Base-by-base conservation (phyloP, 192 early-diverging fungal genomes). In the Pilaira anomala region DNA sequence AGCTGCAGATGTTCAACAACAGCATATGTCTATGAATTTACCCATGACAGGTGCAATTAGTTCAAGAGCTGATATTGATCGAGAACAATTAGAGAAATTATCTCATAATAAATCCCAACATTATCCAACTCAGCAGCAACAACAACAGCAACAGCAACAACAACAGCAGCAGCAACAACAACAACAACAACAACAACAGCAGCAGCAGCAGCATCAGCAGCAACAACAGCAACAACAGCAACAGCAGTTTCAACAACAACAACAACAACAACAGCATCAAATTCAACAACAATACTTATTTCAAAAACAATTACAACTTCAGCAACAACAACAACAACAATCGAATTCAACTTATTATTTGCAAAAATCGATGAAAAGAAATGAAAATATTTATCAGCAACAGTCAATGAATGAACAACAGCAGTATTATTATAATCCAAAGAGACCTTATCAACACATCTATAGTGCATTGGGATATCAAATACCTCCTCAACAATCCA, bases 21-120 rank as follows among this genome's bases (percentile, higher is more conserved):
- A 46, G 16, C 18, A 58, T 58, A 21, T 24, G 19, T 33, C 30
- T 18, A 19, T 36, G 3, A 11, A 26, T 9, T n/a, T 55, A 19
- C 53, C 53, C 4, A 55, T 55, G 53, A 11, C 53, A 30, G 19
- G 28, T 3, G 28, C 28, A 3, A 26, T 26, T 18, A 29, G 33
- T 36, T 46, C 56, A 11, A 28, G 33, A 13, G 21, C 56, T 25
- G 21, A 40, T 58, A 58, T 58, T 40, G 56, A 58, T 5, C 21
- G 12, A 42, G 56, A 58, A 7, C 56, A 58, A 6, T 21, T 58
- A 7, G 56, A 58, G 40, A 58, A 58, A 16, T 18, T 58, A 7
- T 58, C 56, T 41, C 56, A 46, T 14, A 46, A 6, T 1, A 46
- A 46, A 46, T 18, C 18, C 4, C 13, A 46, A 13, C 44, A 46